Evolutionary conservation across 306 rosid species (phyloP).

Genomic region (Erythrophleum fordii): DNA sequence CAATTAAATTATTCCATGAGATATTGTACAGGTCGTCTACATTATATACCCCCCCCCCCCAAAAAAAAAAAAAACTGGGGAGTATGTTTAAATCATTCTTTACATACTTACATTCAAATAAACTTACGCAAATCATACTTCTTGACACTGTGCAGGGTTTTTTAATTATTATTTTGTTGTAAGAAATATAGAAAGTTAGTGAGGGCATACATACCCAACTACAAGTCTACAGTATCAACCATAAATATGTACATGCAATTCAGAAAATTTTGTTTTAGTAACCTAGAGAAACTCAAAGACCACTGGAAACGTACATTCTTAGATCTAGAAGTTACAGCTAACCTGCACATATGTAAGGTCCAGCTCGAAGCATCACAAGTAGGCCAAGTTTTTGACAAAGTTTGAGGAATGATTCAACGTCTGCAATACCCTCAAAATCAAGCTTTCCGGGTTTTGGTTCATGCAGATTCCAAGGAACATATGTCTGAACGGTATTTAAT

Average conservation of each 20-base stretch:
- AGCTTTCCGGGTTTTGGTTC: conserved; percentile 76
- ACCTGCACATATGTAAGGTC: conserved; percentile 96
- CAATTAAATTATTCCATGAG: conserved; percentile 5
- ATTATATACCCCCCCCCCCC: too few species aligned
- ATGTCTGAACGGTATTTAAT: conserved; percentile 86
- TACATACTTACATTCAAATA: background rate
- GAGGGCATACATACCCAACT: background rate
- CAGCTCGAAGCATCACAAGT: conserved; percentile 85
- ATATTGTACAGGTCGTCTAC: too few species aligned
- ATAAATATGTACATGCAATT: conserved; percentile 5
- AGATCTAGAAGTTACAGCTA: conserved; percentile 37
- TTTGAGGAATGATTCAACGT: conserved; percentile 72
- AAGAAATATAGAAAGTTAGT: conserved; percentile 15
- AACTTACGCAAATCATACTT: background rate
- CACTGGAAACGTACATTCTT: background rate
- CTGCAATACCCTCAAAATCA: conserved; percentile 77
- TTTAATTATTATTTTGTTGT: conserved; percentile 1
- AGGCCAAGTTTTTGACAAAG: conserved; percentile 81
- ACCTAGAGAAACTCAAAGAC: conserved; percentile 27
- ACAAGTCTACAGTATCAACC: conserved; percentile 26
- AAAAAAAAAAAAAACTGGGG: background rate
- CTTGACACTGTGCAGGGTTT: background rate
- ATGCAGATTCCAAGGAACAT: conserved; percentile 95
- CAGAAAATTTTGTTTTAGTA: background rate
- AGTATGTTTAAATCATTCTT: conserved; percentile 11